A percentile compares a stretch with the other conserved stretches of the same genome.
phyloP scores from a whole-genome alignment of 73 alveolate species.

The Tetrahymena borealis region DNA sequence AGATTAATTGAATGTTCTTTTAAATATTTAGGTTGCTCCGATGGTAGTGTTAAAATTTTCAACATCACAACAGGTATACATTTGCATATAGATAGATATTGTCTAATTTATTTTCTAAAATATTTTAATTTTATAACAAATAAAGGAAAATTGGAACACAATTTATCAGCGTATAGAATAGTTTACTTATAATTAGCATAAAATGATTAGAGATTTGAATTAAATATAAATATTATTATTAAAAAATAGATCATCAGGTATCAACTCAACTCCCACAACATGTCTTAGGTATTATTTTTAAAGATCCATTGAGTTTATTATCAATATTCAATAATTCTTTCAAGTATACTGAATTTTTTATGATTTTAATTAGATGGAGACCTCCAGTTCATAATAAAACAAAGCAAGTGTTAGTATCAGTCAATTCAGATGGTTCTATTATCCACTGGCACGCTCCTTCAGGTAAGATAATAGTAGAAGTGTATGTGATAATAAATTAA shows the following conservation, averaged over 20 bases:
- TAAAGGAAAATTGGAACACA: not conserved
- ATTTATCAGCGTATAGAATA: not conserved
- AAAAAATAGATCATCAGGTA: not conserved
- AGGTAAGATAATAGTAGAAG: constrained; percentile 42
- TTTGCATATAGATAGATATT: not conserved
- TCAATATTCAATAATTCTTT: not conserved
- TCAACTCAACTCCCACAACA: not conserved
- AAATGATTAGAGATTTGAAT: not conserved
- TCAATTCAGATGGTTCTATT: constrained; percentile 86
- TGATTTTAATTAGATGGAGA: constrained; percentile 75
- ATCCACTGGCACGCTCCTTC: constrained; percentile 94
- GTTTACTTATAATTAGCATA: not conserved
- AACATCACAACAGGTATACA: constrained; percentile 55
- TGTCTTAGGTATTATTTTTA: not conserved
- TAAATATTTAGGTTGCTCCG: constrained; percentile 35
- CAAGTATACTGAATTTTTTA: constrained; percentile 18
- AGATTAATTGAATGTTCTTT: not conserved
- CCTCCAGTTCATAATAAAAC: constrained; percentile 62
- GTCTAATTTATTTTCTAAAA: not conserved
- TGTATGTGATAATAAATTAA: not conserved
- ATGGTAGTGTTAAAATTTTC: constrained; percentile 66
- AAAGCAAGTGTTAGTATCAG: constrained; percentile 76
- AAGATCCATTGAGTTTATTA: not conserved
- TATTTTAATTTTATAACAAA: not conserved
- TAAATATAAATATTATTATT: not conserved